Percentiles rank a stretch among this genome's conserved stretches.
These are phyloP conservation scores for Kingdonia uniflora DNA, from an alignment of 164 flowering plant genomes.

Conservation along the genomic window DNA sequence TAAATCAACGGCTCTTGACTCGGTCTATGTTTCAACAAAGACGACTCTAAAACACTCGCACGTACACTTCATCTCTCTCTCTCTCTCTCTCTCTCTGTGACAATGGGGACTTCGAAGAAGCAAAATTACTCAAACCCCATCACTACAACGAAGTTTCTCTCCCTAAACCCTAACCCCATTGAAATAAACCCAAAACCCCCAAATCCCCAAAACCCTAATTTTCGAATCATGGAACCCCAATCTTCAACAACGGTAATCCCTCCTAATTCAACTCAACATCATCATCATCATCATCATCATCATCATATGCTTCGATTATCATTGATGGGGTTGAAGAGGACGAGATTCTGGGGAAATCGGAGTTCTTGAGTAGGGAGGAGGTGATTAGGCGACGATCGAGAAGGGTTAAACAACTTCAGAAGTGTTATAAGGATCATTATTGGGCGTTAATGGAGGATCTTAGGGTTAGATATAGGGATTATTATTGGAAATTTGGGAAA, in stretches of 20 bases:
- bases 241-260: too few species aligned
- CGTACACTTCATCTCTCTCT: too few species aligned
- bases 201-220: conserved; percentile 17
- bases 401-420: conserved; percentile 27
- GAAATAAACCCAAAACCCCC: not conserved
- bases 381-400: conserved; percentile 44
- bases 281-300: too few species aligned
- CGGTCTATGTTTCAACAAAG: too few species aligned
- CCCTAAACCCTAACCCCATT: too few species aligned
- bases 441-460: conserved; percentile 75
- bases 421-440: conserved; percentile 37
- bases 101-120: too few species aligned
- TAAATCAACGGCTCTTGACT: too few species aligned
- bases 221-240: not conserved
- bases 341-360: conserved; percentile 22
- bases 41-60: too few species aligned
- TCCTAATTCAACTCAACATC: too few species aligned
- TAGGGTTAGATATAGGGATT: conserved; percentile 43
- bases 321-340: conserved; percentile 27
- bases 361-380: conserved; percentile 37
- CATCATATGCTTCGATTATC: conserved; percentile 1
- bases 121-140: too few species aligned
- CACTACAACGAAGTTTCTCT: too few species aligned
- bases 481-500: conserved; percentile 55
- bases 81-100: too few species aligned